These are phyloP conservation scores for Phaeoacremonium minimum DNA, from an alignment of 2,329 filamentous ascomycete genomes.

Conservation along the genomic window DNA sequence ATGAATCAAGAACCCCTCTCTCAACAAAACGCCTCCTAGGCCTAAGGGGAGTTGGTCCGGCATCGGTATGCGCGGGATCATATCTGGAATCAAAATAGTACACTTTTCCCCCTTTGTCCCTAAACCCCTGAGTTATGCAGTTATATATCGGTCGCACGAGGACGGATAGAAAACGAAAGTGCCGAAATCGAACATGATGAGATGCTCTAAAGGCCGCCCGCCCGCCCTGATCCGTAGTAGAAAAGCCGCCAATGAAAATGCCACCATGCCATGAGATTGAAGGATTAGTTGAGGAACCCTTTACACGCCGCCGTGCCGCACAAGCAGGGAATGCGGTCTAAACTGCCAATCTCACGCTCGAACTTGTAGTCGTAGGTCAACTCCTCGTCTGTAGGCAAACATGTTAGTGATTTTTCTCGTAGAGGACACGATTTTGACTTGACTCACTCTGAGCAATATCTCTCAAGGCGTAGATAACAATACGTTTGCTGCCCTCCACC, in stretches of 20 bases:
- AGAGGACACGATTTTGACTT: neutral
- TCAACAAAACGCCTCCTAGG: too few species aligned
- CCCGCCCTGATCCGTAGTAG: neutral
- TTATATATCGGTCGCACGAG: too few species aligned
- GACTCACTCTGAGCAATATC: conserved; percentile 90
- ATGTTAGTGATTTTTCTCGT: conserved; percentile 13
- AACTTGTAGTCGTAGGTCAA: conserved; percentile 99
- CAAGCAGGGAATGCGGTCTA: conserved; percentile 94
- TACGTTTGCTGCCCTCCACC: conserved; percentile 94
- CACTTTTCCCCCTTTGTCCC: too few species aligned
- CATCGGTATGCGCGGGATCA: too few species aligned
- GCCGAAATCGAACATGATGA: too few species aligned
- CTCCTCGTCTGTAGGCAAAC: conserved; percentile 72
- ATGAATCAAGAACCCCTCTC: too few species aligned
- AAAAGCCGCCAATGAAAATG: neutral
- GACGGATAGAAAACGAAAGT: too few species aligned
- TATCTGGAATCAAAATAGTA: too few species aligned
- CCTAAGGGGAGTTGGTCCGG: too few species aligned
- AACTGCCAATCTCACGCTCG: conserved; percentile 90
- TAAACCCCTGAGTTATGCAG: too few species aligned
- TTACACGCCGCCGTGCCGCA: conserved; percentile 96
- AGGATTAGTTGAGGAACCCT: conserved; percentile 87
- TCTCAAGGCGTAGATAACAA: conserved; percentile 96
- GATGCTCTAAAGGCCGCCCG: neutral
- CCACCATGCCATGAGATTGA: conserved; percentile 1